Evolutionary conservation across 352 stramenopile species (phyloP).

Genomic region (Saprolegnia diclina): DNA sequence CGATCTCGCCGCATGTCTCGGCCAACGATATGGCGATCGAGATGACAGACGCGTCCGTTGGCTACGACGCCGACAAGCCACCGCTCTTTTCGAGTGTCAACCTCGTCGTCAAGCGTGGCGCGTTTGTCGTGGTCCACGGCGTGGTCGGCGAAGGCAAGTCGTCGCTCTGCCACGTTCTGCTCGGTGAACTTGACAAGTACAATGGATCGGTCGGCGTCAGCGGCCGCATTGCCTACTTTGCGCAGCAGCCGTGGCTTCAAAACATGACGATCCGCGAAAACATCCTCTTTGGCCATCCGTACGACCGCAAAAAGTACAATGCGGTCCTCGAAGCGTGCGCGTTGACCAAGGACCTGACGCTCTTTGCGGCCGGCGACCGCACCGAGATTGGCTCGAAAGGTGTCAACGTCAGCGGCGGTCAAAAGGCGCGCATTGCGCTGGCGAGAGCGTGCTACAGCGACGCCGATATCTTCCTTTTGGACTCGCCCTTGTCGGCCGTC

Average conservation of each 20-base stretch:
- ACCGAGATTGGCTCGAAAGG: constrained; percentile 94
- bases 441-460: constrained; percentile 55
- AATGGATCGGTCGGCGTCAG: constrained; percentile 34
- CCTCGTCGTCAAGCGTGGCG: constrained; percentile 37
- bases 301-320: constrained; percentile 36
- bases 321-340: constrained; percentile 63
- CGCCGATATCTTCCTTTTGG: constrained; percentile 81
- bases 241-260: constrained; percentile 81
- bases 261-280: constrained; percentile 67
- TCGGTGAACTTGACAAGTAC: constrained; percentile 78
- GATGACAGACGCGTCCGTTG: constrained; percentile 51
- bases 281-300: constrained; percentile 46
- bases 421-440: constrained; percentile 71
- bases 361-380: constrained; percentile 77
- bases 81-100: constrained; percentile 35
- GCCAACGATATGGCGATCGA: constrained; percentile 32
- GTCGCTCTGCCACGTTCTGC: constrained; percentile 40
- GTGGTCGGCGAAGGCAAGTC: constrained; percentile 48
- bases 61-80: constrained; percentile 35
- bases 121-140: constrained; percentile 48
- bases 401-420: constrained; percentile 84
- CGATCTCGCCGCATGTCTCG: not conserved
- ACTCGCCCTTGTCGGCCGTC: constrained; percentile 83
- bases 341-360: constrained; percentile 77
- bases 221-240: constrained; percentile 15